These are phyloP conservation scores for Termitomyces sp. DNA, from an alignment of 768 basidiomycete species.

Conservation along the genomic window DNA sequence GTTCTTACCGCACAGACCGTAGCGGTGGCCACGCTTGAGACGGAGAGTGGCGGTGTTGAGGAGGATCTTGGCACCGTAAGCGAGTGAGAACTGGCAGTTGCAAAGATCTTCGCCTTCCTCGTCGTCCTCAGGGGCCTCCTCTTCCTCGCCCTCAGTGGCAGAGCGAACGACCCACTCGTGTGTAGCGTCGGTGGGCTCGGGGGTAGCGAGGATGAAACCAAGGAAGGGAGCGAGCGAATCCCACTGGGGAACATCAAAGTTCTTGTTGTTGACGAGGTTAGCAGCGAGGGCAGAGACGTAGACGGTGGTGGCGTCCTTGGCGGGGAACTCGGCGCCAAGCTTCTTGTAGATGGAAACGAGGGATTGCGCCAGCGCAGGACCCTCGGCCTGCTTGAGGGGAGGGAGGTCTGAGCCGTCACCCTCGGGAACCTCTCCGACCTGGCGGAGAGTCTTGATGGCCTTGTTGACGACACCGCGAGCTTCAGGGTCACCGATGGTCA, in stretches of 20 bases:
- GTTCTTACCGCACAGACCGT: slow-evolving; percentile 97
- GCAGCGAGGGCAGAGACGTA: slow-evolving; percentile 80
- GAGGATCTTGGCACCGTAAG: slow-evolving; percentile 98
- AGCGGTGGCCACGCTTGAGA: slow-evolving; percentile 97
- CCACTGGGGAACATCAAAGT: slow-evolving; percentile 90
- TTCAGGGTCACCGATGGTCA: slow-evolving; percentile 94
- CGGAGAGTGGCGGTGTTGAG: slow-evolving; percentile 95
- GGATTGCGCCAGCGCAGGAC: slow-evolving; percentile 55
- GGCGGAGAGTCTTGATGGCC: slow-evolving; percentile 93
- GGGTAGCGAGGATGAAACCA: slow-evolving; percentile 53
- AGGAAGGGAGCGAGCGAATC: slow-evolving; percentile 76
- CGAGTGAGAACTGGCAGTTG: slow-evolving; percentile 98
- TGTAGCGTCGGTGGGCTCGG: slow-evolving; percentile 61
- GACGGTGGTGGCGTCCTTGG: slow-evolving; percentile 50
- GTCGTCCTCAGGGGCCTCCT: slow-evolving; percentile 74
- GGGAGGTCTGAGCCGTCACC: slow-evolving; percentile 92
- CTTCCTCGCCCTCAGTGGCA: slow-evolving; percentile 73
- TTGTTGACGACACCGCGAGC: slow-evolving; percentile 88
- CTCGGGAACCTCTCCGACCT: slow-evolving; percentile 86
- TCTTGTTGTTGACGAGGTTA: slow-evolving; percentile 84
- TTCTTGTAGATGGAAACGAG: slow-evolving; percentile 85
- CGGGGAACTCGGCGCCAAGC: slow-evolving; percentile 51
- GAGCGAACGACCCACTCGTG: slow-evolving; percentile 90
- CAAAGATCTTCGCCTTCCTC: slow-evolving; percentile 98
- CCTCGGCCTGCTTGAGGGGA: slow-evolving; percentile 73